These are phyloP conservation scores for Melanogaster broomeanus DNA, from an alignment of 768 basidiomycete genomes.

Conservation along the genomic window DNA sequence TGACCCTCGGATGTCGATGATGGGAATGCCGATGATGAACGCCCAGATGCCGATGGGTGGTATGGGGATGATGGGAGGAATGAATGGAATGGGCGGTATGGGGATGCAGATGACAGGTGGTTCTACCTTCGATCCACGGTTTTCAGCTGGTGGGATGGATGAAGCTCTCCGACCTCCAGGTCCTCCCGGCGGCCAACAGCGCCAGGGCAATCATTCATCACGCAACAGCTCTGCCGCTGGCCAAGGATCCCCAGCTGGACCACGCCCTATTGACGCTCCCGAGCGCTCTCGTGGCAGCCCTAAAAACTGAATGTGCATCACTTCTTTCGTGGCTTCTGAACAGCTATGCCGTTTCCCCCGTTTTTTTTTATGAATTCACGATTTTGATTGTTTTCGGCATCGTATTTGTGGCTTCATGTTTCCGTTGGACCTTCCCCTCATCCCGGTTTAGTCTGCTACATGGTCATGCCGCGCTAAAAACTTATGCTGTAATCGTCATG, in stretches of 20 bases:
- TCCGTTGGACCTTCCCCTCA: slow-evolving; percentile 14
- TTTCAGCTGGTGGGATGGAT: slow-evolving; percentile 40
- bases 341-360: slow-evolving; percentile 3
- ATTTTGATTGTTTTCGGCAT: slow-evolving; percentile 17
- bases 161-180: slow-evolving; percentile 30
- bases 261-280: slow-evolving; percentile 31
- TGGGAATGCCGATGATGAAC: slow-evolving; percentile 73
- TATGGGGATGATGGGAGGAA: slow-evolving; percentile 41
- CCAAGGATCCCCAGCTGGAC: slow-evolving; percentile 53
- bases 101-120: slow-evolving; percentile 66
- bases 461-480: slow-evolving; percentile 8
- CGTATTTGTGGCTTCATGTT: slow-evolving; percentile 13
- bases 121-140: slow-evolving; percentile 59
- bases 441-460: slow-evolving; percentile 21
- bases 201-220: slow-evolving; percentile 38
- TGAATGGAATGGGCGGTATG: slow-evolving; percentile 42
- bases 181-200: slow-evolving; percentile 24
- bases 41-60: slow-evolving; percentile 35
- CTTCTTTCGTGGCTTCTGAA: slow-evolving; percentile 4
- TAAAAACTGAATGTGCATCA: slow-evolving; percentile 20
- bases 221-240: slow-evolving; percentile 53
- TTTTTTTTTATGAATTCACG: slow-evolving; percentile 8
- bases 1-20: slow-evolving; percentile 84
- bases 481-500: slow-evolving; percentile 11
- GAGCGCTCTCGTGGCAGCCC: slow-evolving; percentile 26